phyloP scores from a whole-genome alignment of 2,329 filamentous ascomycete species.

The Corynespora cassiicola region DNA sequence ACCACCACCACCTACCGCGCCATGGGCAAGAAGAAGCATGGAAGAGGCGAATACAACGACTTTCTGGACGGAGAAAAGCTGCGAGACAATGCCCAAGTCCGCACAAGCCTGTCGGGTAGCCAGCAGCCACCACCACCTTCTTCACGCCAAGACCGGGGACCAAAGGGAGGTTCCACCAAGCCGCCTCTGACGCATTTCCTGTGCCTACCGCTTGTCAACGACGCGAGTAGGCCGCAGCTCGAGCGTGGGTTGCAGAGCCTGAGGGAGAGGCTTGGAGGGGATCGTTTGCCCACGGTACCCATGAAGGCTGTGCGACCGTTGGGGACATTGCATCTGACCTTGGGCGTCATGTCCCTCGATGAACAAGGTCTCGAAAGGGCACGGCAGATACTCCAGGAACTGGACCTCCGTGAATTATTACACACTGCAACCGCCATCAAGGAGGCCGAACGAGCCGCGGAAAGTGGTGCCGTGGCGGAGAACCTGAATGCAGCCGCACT shows the following conservation, averaged over 20 bases:
- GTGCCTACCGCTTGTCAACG: slow-evolving; percentile 74
- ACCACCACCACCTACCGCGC: too few species aligned
- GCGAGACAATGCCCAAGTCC: slow-evolving; percentile 30
- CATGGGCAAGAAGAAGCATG: slow-evolving; percentile 40
- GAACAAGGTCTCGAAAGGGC: slow-evolving; percentile 58
- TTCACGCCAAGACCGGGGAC: slow-evolving; percentile 11
- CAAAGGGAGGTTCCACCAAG: slow-evolving; percentile 38
- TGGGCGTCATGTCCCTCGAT: slow-evolving; percentile 82
- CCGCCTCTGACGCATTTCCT: slow-evolving; percentile 74
- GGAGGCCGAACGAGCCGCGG: slow-evolving; percentile 19
- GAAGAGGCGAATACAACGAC: slow-evolving; percentile 39
- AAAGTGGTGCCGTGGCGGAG: slow-evolving; percentile 35
- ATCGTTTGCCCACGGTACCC: slow-evolving; percentile 61
- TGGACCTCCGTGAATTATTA: slow-evolving; percentile 50
- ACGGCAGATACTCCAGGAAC: slow-evolving; percentile 40
- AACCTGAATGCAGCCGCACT: slow-evolving; percentile 31
- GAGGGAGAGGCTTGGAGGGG: slow-evolving; percentile 58
- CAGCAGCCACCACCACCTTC: slow-evolving; percentile 16
- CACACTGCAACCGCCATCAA: slow-evolving; percentile 21
- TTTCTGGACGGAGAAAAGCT: slow-evolving; percentile 43
- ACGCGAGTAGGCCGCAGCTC: slow-evolving; percentile 68
- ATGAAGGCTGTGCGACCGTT: slow-evolving; percentile 74
- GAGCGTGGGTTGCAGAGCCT: slow-evolving; percentile 68
- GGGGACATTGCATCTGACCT: slow-evolving; percentile 82
- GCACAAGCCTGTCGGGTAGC: slow-evolving; percentile 26